Evolutionary conservation across 495 filamentous ascomycete species (phyloP).

Genomic region (Trichocladium uniseriatum): DNA sequence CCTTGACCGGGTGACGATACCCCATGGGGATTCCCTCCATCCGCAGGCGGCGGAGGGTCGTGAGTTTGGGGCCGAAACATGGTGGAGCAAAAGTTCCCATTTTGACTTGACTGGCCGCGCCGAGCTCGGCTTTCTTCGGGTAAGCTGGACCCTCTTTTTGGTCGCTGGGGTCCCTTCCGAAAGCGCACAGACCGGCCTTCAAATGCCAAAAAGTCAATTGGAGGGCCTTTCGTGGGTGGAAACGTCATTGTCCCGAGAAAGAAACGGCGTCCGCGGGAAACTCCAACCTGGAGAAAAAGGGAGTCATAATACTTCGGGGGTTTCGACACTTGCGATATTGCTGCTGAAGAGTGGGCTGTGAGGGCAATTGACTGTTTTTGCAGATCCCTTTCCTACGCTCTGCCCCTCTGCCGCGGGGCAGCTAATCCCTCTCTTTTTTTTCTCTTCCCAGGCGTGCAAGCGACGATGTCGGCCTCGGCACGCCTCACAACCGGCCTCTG

Average conservation of each 20-base stretch:
- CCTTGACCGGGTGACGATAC: too few relatives aligned
- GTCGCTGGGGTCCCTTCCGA: constrained; percentile 3
- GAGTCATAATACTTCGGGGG: neutral
- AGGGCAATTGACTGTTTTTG: too few relatives aligned
- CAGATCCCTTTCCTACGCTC: too few relatives aligned
- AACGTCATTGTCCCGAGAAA: constrained; percentile 20
- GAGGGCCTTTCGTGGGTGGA: constrained; percentile 3
- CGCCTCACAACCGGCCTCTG: constrained; percentile 24
- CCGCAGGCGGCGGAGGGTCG: too few relatives aligned
- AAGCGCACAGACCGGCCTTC: constrained; percentile 15
- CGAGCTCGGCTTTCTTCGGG: constrained; percentile 19
- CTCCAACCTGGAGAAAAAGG: neutral
- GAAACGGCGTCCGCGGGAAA: constrained; percentile 2
- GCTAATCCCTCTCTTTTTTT: neutral
- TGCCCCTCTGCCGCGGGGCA: constrained; percentile 4
- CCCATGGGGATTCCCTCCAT: too few relatives aligned
- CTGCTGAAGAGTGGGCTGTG: too few relatives aligned
- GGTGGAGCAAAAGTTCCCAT: too few relatives aligned
- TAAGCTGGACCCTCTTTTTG: neutral
- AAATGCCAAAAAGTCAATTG: constrained; percentile 24
- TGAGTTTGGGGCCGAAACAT: too few relatives aligned
- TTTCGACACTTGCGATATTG: too few relatives aligned
- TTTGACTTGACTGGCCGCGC: too few relatives aligned
- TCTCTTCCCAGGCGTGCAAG: neutral
- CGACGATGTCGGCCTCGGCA: constrained; percentile 22